phyloP scores from a whole-genome alignment of 73 alveolate species.

The Urostyla sp. region DNA sequence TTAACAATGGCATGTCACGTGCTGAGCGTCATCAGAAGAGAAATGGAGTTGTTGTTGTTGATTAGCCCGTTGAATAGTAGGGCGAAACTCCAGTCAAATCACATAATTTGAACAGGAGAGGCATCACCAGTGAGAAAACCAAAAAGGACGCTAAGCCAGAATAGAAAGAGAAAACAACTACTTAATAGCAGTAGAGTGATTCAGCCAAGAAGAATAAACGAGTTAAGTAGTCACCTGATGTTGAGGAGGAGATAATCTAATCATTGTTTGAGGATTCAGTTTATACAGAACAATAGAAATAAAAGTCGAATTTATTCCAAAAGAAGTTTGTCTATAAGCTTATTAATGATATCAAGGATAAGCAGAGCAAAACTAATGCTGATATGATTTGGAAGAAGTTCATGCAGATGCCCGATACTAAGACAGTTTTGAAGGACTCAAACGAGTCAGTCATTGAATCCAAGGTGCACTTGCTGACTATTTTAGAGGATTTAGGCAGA shows the following conservation, averaged over 20 bases:
- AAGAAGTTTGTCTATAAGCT: not conserved
- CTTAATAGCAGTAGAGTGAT: not conserved
- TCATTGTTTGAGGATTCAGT: no score
- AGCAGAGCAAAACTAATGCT: not conserved
- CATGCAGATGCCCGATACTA: slow-evolving; percentile 31
- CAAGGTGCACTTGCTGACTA: not conserved
- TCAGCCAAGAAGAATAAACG: not conserved
- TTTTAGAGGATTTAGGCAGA: slow-evolving; percentile 7
- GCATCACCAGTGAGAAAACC: not conserved
- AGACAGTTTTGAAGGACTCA: slow-evolving; percentile 12
- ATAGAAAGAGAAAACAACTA: not conserved
- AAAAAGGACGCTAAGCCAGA: not conserved
- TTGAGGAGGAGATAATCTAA: no score
- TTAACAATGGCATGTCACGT: not conserved
- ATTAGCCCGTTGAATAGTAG: not conserved
- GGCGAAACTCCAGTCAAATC: slow-evolving; percentile 11
- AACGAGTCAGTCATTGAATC: not conserved
- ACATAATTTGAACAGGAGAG: not conserved
- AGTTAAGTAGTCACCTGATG: no score
- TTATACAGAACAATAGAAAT: no score
- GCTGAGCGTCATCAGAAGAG: not conserved
- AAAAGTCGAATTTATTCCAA: not conserved
- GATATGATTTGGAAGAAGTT: not conserved
- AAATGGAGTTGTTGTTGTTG: not conserved
- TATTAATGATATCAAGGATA: not conserved